Evolutionary conservation across 2,329 filamentous ascomycete genomes (phyloP).

Genomic region (Fusarium nelsonii): DNA sequence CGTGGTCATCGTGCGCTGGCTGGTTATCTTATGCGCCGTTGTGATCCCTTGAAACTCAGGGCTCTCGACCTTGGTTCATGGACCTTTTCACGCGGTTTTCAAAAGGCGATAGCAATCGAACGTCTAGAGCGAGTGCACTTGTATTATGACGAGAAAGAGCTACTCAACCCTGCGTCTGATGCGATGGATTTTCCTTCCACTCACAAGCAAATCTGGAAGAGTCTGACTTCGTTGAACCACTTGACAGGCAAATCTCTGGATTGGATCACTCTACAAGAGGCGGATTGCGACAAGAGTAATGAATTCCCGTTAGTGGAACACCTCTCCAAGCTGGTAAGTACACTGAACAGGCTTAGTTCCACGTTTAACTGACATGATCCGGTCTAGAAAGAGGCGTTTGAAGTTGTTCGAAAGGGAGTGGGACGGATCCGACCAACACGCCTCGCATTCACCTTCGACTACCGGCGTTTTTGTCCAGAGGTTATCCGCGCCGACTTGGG

Average conservation of each 20-base stretch:
- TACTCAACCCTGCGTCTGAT: not conserved
- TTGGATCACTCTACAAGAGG: not conserved
- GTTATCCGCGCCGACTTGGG: not conserved
- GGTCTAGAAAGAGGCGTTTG: not conserved
- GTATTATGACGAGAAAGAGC: not conserved
- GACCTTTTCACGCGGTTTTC: too few species aligned
- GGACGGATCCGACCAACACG: not conserved
- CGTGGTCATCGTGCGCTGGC: too few species aligned
- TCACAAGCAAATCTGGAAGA: not conserved
- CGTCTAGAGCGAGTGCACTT: not conserved
- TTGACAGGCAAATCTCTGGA: too few species aligned
- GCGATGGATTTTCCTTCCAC: not conserved
- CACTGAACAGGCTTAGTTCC: too few species aligned
- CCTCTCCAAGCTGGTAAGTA: not conserved
- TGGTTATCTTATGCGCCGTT: too few species aligned
- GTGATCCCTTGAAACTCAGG: too few species aligned
- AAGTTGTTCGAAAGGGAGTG: not conserved
- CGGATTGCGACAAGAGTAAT: not conserved
- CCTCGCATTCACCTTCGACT: not conserved
- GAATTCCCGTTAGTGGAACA: not conserved
- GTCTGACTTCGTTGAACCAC: too few species aligned
- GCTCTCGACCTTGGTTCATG: not conserved
- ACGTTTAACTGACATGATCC: not conserved
- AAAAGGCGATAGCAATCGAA: too few species aligned
- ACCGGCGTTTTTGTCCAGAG: not conserved